These are phyloP conservation scores for Diddensiella santjacobensis DNA, from an alignment of 805 yeast genomes.

Conservation along the genomic window DNA sequence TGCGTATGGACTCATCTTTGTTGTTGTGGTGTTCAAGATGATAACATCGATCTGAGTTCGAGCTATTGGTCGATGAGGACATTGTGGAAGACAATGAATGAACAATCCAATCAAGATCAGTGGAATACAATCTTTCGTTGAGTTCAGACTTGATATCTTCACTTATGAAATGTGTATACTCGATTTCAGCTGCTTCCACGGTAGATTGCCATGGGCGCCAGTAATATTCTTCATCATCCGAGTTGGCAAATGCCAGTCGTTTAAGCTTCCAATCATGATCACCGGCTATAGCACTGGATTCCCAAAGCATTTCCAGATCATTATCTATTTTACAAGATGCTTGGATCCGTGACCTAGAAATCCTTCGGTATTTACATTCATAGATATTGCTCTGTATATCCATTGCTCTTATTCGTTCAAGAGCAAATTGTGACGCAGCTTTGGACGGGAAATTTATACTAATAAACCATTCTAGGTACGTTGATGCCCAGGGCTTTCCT, in stretches of 20 bases:
- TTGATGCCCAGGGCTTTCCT: background rate
- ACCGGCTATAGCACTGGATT: slow-evolving; percentile 18
- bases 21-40: background rate
- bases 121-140: background rate
- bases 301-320: slow-evolving; percentile 25
- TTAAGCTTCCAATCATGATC: slow-evolving; percentile 18
- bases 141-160: background rate
- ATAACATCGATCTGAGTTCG: background rate
- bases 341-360: slow-evolving; percentile 19
- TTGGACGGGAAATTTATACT: background rate
- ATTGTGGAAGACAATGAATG: background rate
- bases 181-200: slow-evolving; percentile 20
- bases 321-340: slow-evolving; percentile 12
- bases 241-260: slow-evolving; percentile 18
- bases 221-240: slow-evolving; percentile 24
- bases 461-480: background rate
- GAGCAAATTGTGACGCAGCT: background rate
- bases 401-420: background rate
- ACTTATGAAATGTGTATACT: slow-evolving; percentile 7
- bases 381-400: background rate
- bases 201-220: slow-evolving; percentile 23
- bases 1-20: background rate
- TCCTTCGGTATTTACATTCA: slow-evolving; percentile 11
- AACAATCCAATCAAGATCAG: slow-evolving; percentile 1
- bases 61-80: slow-evolving; percentile 1